Percentiles rank a stretch among this genome's conserved stretches.
phyloP scores from a whole-genome alignment of 2,329 filamentous ascomycete genomes.

The Canariomyces notabilis region DNA sequence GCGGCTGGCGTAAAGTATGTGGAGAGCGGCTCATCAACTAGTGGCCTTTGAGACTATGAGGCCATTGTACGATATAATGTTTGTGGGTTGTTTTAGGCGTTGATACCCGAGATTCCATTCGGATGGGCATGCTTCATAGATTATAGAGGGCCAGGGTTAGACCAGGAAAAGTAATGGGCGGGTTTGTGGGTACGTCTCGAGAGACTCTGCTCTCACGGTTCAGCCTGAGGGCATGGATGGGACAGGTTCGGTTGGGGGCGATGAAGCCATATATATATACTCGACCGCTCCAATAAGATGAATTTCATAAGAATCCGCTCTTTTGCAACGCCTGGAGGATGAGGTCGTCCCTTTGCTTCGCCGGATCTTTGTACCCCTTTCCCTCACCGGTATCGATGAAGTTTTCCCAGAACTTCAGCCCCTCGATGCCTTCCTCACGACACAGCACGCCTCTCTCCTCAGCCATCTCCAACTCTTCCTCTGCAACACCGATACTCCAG shows the following conservation, averaged over 20 bases:
- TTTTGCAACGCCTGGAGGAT: constrained; percentile 41
- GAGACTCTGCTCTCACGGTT: not conserved
- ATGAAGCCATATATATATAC: not conserved
- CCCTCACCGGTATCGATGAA: constrained; percentile 47
- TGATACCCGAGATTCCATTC: constrained; percentile 8
- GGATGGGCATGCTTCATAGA: constrained; percentile 6
- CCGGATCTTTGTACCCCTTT: constrained; percentile 27
- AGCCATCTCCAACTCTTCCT: constrained; percentile 94
- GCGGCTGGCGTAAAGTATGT: constrained; percentile 38
- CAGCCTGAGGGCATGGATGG: too few relatives aligned
- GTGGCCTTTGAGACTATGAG: not conserved
- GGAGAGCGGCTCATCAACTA: not conserved
- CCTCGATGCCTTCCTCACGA: constrained; percentile 87
- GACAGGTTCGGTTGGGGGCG: too few relatives aligned
- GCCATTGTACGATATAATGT: not conserved
- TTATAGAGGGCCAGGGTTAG: constrained; percentile 2
- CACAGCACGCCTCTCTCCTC: constrained; percentile 85
- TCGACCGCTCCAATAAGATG: not conserved
- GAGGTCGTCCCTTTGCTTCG: constrained; percentile 35
- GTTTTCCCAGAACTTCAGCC: constrained; percentile 91
- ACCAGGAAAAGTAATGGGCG: not conserved
- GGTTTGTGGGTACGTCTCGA: not conserved
- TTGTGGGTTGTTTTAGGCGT: not conserved
- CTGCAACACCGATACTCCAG: constrained; percentile 95
- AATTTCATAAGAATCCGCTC: constrained; percentile 35